Conservation (phyloP, 305 asterid genomes). For the Rubia tinctorum region DNA sequence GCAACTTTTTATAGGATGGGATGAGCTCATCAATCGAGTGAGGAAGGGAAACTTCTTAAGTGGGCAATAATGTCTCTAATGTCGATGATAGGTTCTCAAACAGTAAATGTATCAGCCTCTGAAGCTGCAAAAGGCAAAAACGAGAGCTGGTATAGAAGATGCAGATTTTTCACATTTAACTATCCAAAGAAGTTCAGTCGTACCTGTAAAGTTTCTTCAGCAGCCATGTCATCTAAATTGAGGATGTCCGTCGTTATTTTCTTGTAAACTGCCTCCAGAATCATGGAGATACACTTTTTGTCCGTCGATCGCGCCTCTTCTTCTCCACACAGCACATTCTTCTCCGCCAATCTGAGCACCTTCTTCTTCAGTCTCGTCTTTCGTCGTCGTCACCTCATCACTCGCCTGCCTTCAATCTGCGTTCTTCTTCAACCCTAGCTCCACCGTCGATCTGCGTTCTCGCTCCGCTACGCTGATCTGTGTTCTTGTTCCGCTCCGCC, state of each 20-base stretch:
- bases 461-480: too few species aligned
- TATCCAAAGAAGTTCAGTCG: background rate
- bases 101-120: slow-evolving; percentile 68
- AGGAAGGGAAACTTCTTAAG: slow-evolving; percentile 41
- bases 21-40: slow-evolving; percentile 40
- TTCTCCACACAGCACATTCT: too few species aligned
- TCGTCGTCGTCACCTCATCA: too few species aligned
- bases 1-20: slow-evolving; percentile 66
- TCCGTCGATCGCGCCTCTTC: too few species aligned
- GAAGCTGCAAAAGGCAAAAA: slow-evolving; percentile 50
- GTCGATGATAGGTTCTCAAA: slow-evolving; percentile 73
- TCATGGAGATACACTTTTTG: slow-evolving; percentile 64
- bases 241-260: slow-evolving; percentile 79
- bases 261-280: slow-evolving; percentile 67
- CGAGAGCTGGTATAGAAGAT: background rate
- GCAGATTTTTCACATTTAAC: background rate
- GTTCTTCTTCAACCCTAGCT: too few species aligned
- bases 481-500: too few species aligned
- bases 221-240: slow-evolving; percentile 89
- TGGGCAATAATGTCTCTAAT: slow-evolving; percentile 54
- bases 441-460: too few species aligned
- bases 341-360: too few species aligned
- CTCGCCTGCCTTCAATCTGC: too few species aligned
- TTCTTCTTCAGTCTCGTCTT: too few species aligned
- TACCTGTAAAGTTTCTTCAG: slow-evolving; percentile 97